These are phyloP conservation scores for Botrytis byssoidea DNA, from an alignment of 2,329 filamentous ascomycete species.

Conservation along the genomic window DNA sequence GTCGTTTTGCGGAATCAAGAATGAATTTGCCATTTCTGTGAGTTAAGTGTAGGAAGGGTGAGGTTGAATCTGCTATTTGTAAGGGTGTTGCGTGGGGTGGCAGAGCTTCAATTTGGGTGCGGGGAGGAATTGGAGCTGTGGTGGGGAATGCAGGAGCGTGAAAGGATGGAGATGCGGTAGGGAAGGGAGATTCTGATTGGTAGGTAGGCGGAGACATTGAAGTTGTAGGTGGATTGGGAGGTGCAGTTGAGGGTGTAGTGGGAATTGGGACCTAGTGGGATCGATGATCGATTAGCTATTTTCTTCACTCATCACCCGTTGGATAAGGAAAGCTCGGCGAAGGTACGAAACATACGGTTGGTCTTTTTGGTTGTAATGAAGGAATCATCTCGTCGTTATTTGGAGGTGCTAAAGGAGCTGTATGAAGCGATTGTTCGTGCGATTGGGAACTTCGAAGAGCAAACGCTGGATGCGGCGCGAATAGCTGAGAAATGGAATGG, in stretches of 20 bases:
- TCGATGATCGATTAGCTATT: neutral
- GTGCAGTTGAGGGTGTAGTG: slow-evolving; percentile 11
- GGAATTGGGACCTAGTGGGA: slow-evolving; percentile 1
- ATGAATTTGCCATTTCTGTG: slow-evolving; percentile 19
- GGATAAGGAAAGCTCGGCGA: neutral
- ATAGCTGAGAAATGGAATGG: slow-evolving; percentile 29
- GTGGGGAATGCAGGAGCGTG: neutral
- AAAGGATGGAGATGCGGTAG: slow-evolving; percentile 9
- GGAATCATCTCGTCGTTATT: slow-evolving; percentile 1
- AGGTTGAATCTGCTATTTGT: slow-evolving; percentile 1
- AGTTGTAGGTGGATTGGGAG: neutral
- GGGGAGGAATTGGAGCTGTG: slow-evolving; percentile 27
- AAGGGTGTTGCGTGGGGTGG: slow-evolving; percentile 38
- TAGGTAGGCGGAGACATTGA: slow-evolving; percentile 5
- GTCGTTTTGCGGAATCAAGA: slow-evolving; percentile 55
- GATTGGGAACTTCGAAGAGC: neutral
- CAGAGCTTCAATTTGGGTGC: slow-evolving; percentile 51
- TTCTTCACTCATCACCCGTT: neutral
- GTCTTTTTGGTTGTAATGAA: slow-evolving; percentile 25
- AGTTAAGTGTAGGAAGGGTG: slow-evolving; percentile 29
- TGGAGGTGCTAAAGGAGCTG: neutral
- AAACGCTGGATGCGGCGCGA: slow-evolving; percentile 26
- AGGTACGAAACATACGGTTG: slow-evolving; percentile 22
- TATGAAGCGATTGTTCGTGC: neutral
- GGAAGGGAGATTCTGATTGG: neutral